Percentiles rank a stretch among this genome's conserved stretches.
Conservation (phyloP, 164 flowering plant species). For the Stephania japonica region DNA sequence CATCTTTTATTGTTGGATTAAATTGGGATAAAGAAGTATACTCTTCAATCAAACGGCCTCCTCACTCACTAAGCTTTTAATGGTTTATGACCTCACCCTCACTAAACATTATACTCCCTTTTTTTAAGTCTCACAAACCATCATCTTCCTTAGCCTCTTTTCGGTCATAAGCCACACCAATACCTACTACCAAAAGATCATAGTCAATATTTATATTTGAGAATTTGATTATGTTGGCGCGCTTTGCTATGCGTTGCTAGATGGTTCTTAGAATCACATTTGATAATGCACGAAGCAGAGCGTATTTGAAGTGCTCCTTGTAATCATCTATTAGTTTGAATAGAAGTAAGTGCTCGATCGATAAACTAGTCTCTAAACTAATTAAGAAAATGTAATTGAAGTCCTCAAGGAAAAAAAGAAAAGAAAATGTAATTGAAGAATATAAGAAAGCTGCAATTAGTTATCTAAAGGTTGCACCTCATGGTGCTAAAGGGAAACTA, state of each 20-base stretch:
- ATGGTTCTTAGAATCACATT: no score
- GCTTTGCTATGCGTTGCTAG: no score
- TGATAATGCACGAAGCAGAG: no score
- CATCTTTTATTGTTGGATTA: not conserved
- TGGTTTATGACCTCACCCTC: conserved; percentile 4
- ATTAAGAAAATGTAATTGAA: not conserved
- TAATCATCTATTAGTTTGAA: no score
- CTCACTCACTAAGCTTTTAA: not conserved
- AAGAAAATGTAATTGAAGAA: not conserved
- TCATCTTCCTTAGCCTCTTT: not conserved
- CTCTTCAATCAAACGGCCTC: not conserved
- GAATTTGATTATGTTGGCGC: no score
- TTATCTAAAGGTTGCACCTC: not conserved
- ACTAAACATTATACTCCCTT: not conserved
- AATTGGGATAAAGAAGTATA: not conserved
- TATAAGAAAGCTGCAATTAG: no score
- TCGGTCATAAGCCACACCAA: not conserved
- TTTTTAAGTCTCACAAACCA: not conserved
- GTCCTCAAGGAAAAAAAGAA: no score
- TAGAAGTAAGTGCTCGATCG: no score
- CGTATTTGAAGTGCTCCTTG: no score
- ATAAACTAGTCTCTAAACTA: no score
- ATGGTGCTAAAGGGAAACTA: not conserved
- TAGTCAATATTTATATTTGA: not conserved
- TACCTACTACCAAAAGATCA: not conserved